phyloP scores from a whole-genome alignment of 495 filamentous ascomycete genomes.

The Neurospora tetrasperma region DNA sequence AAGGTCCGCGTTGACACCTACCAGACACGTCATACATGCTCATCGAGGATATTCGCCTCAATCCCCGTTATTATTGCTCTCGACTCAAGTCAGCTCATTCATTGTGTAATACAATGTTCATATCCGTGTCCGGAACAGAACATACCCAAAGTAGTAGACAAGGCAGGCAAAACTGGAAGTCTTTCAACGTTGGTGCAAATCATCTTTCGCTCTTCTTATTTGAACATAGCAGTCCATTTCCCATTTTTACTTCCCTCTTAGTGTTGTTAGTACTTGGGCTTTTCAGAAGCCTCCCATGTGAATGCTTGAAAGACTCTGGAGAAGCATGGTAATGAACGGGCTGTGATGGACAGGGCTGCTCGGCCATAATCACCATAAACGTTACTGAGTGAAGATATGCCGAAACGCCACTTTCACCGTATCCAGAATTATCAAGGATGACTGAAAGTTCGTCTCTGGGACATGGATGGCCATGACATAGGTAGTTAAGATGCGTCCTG shows the following conservation, averaged over 20 bases:
- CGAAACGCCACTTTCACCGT: not conserved
- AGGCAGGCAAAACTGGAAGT: not conserved
- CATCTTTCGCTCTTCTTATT: not conserved
- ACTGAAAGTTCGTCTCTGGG: not conserved
- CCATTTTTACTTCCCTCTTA: not conserved
- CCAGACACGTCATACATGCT: not conserved
- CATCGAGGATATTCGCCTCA: not conserved
- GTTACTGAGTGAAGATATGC: not conserved
- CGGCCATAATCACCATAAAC: not conserved
- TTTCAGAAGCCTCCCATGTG: not conserved
- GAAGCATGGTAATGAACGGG: not conserved
- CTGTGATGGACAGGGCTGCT: not conserved
- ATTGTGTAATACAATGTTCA: not conserved
- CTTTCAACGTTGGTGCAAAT: not conserved
- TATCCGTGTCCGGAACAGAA: not conserved
- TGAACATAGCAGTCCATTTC: too few relatives aligned
- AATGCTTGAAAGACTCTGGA: not conserved
- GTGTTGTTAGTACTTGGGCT: not conserved
- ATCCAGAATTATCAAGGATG: not conserved
- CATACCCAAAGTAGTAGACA: not conserved
- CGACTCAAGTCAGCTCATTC: not conserved
- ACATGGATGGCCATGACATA: not conserved
- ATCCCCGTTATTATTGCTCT: not conserved
- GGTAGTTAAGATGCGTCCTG: not conserved
- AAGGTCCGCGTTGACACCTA: not conserved